A percentile compares a stretch with the other conserved stretches of the same genome.
Evolutionary conservation across 345 rosid genomes (phyloP).

Genomic region (Eucalyptus regnans): DNA sequence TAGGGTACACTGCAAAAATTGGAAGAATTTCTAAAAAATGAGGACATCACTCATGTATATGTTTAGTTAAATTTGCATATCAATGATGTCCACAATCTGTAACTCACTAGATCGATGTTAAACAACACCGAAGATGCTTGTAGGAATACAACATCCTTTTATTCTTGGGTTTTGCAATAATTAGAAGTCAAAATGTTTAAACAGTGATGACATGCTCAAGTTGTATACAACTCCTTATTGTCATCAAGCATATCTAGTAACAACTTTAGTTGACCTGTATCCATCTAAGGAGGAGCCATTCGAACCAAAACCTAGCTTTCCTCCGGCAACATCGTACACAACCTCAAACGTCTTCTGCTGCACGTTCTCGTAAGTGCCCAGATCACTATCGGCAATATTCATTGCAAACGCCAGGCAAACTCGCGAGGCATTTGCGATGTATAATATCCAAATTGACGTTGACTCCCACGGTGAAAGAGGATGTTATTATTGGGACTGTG

Average conservation of each 20-base stretch:
- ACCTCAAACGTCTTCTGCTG: constrained; percentile 6
- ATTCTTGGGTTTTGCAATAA: not conserved
- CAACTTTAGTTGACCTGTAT: not conserved
- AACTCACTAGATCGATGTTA: not conserved
- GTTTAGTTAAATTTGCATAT: not conserved
- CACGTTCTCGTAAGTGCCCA: not conserved
- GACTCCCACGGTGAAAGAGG: not conserved
- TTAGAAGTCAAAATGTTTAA: not conserved
- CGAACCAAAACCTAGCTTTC: not conserved
- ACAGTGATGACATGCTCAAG: not conserved
- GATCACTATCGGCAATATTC: not conserved
- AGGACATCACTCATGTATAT: not conserved
- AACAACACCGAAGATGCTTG: not conserved
- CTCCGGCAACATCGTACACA: not conserved
- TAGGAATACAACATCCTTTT: not conserved
- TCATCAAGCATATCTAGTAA: not conserved
- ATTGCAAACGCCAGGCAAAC: constrained; percentile 3
- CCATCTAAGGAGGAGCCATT: not conserved
- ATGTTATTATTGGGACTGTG: not conserved
- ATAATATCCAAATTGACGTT: not conserved
- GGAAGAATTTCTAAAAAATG: not conserved
- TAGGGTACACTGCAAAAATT: too few species aligned
- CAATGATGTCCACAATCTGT: not conserved
- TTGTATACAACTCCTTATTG: not conserved
- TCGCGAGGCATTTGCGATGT: not conserved